Evolutionary conservation across 129 eudicot species (phyloP).

Genomic region (Flaveria sonorensis): DNA sequence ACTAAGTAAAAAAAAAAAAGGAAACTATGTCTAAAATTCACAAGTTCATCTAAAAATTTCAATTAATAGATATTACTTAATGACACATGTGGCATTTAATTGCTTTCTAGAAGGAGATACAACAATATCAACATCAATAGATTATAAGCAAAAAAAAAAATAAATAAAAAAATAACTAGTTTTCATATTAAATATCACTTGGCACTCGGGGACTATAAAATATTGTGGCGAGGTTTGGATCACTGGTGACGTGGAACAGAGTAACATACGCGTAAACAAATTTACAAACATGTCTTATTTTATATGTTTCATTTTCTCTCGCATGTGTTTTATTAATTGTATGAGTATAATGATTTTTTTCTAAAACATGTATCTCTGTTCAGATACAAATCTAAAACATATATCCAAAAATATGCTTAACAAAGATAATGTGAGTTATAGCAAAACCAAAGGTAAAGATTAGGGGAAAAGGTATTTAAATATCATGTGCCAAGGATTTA

Average conservation of each 20-base stretch:
- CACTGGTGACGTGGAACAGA: neutral
- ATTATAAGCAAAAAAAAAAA: neutral
- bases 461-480: too few relatives aligned
- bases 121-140: neutral
- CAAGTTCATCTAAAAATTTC: neutral
- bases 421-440: too few relatives aligned
- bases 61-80: neutral
- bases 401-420: too few relatives aligned
- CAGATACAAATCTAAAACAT: too few relatives aligned
- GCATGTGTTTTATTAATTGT: neutral
- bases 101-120: conserved; percentile 28
- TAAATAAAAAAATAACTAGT: neutral
- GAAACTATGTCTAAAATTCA: neutral
- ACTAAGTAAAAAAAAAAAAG: neutral
- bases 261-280: neutral
- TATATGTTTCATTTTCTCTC: too few relatives aligned
- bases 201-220: conserved; percentile 10
- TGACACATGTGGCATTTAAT: conserved; percentile 13
- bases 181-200: neutral
- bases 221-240: neutral
- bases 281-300: neutral
- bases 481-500: too few relatives aligned
- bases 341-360: too few relatives aligned
- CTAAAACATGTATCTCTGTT: too few relatives aligned
- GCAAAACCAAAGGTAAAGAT: too few relatives aligned